Percentiles rank a stretch among this genome's conserved stretches.
phyloP scores from a whole-genome alignment of 2,329 filamentous ascomycete species.

The Beauveria caledonica region DNA sequence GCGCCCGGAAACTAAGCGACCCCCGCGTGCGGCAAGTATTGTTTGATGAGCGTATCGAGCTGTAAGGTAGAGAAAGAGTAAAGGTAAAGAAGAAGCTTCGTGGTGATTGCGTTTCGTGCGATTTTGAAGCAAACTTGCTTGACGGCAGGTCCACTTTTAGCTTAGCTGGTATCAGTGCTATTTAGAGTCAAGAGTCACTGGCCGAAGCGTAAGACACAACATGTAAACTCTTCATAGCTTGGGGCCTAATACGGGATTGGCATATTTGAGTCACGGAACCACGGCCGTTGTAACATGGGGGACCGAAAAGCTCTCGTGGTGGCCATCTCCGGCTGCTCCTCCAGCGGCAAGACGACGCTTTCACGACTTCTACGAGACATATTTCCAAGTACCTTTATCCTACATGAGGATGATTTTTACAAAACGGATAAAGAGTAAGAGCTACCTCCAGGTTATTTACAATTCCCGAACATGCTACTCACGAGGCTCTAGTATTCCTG shows the following conservation, averaged over 20 bases:
- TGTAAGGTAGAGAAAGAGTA: not conserved
- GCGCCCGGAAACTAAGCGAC: not conserved
- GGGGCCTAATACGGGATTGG: not conserved
- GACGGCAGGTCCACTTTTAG: conserved; percentile 4
- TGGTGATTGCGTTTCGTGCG: not conserved
- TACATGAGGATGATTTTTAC: conserved; percentile 97
- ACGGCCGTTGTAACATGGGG: conserved; percentile 20
- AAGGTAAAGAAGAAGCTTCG: not conserved
- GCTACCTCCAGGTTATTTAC: not conserved
- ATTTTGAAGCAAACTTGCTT: conserved; percentile 3
- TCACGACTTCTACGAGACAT: conserved; percentile 76
- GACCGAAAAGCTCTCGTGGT: conserved; percentile 54
- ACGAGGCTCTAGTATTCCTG: conserved; percentile 31
- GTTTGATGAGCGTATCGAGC: not conserved
- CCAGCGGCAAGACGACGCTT: conserved; percentile 90
- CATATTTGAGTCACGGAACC: not conserved
- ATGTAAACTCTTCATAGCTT: not conserved
- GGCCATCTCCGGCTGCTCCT: conserved; percentile 82
- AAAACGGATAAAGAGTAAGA: conserved; percentile 62
- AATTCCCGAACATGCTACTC: conserved; percentile 7
- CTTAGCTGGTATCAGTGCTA: not conserved
- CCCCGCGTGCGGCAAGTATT: not conserved
- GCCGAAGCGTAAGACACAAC: not conserved
- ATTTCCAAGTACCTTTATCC: conserved; percentile 69
- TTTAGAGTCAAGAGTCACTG: not conserved